Base-by-base conservation (phyloP, 805 yeast species). In the Tetrapisispora nanseiensis region DNA sequence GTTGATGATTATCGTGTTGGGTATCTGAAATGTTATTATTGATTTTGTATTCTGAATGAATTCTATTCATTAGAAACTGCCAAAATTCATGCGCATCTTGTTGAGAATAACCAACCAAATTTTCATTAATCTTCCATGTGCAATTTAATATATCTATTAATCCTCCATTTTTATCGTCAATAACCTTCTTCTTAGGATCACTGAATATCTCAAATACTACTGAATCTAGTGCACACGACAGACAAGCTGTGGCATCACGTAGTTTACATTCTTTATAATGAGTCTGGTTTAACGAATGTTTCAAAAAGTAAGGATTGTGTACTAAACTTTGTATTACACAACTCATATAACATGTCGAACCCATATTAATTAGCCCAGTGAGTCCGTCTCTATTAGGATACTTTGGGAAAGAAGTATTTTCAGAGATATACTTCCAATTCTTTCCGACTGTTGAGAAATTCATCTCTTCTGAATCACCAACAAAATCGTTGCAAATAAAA, bases 71-170 rank as follows among this genome's bases (percentile, higher is more conserved):
- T 23, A 90, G 56, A 58, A 90, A 89, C 58, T 92, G 97, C 82
- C 95, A 82, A 62, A 90, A 92, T 62, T 92, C 99, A 63, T 92
- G 99, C 0, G 98, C 97, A 60, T 92, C 99, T 63, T 92, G 99
- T 62, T 92, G 97, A 28, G 92, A 82, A 51, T 89, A 89, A 1
- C 99, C 99, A 0, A 97, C 95, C 45, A 92, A 72, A 27, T 86
- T 75, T 50, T 83, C 76, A 51, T 86, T 84, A 37, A 81, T 80
- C 53, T 80, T 80, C 90, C 96, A 87, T 1, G 95, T 81, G 11
- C 95, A 85, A n/a, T 76, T 72, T 39, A 92, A 69, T 37, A 92
- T 63, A 39, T 82, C 75, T 2, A 92, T 80, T 48, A 92, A 82
- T 0, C 97, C 97, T 22, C 64, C 77, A 71, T 35, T 47, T 11